A percentile compares a stretch with the other conserved stretches of the same genome.
These are phyloP conservation scores for Neonectria ditissima DNA, from an alignment of 2,329 filamentous ascomycete genomes.

Conservation along the genomic window DNA sequence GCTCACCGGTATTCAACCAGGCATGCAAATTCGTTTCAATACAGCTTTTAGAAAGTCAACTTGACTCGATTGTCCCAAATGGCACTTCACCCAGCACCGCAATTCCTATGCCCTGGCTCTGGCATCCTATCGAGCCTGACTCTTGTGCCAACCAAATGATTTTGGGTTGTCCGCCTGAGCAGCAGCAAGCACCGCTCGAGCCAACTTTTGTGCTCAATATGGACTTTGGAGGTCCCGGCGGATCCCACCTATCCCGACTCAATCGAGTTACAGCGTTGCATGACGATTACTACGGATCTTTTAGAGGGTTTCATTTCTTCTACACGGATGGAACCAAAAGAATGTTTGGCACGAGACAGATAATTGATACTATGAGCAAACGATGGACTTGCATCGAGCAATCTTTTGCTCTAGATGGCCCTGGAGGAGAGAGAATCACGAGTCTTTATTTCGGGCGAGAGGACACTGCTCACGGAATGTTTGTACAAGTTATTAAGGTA, in stretches of 20 bases:
- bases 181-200: not conserved
- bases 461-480: not conserved
- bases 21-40: slow-evolving; percentile 13
- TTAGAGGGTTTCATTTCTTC: slow-evolving; percentile 19
- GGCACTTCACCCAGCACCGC: not conserved
- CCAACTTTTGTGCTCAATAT: slow-evolving; percentile 13
- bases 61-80: not conserved
- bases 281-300: not conserved
- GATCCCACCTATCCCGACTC: slow-evolving; percentile 2
- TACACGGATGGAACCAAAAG: slow-evolving; percentile 13
- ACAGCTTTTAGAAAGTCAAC: slow-evolving; percentile 1
- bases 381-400: slow-evolving; percentile 4
- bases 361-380: accelerated
- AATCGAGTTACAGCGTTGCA: not conserved
- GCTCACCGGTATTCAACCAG: not conserved
- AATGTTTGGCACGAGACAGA: not conserved
- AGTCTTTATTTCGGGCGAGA: not conserved
- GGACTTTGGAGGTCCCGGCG: slow-evolving; percentile 17
- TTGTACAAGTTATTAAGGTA: not conserved
- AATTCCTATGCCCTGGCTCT: not conserved
- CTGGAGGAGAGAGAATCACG: slow-evolving; percentile 20
- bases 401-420: slow-evolving; percentile 15
- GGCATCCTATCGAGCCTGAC: not conserved
- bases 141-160: not conserved
- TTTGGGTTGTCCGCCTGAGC: not conserved